Percentiles rank a stretch among this genome's conserved stretches.
phyloP scores from a whole-genome alignment of 768 basidiomycete species.

The Cyclocybe cylindracea region DNA sequence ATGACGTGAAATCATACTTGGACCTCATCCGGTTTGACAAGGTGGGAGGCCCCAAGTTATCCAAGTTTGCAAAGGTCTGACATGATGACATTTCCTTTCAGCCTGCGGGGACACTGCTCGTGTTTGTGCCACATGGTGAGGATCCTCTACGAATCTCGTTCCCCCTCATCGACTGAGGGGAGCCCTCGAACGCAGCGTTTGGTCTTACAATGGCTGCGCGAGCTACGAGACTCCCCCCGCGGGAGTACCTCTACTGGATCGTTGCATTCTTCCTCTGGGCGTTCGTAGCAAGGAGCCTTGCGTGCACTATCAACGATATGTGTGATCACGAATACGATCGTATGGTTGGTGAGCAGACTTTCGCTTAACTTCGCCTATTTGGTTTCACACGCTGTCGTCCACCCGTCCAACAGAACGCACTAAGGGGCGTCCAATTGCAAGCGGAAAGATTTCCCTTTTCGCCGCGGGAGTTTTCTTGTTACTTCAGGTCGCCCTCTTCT shows the following conservation, averaged over 20 bases:
- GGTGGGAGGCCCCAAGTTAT: too few relatives aligned
- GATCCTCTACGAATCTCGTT: too few relatives aligned
- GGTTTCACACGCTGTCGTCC: neutral
- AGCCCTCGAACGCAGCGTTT: neutral
- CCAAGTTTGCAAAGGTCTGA: too few relatives aligned
- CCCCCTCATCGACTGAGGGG: too few relatives aligned
- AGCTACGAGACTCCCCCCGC: neutral
- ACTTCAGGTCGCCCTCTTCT: neutral
- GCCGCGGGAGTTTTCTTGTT: neutral
- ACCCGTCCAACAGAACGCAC: neutral
- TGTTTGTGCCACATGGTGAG: too few relatives aligned
- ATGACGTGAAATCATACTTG: too few relatives aligned
- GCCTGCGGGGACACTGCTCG: too few relatives aligned
- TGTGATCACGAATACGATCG: neutral
- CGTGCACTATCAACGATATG: slow-evolving; percentile 2
- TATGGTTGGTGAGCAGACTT: neutral
- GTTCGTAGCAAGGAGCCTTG: neutral
- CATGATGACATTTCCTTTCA: too few relatives aligned
- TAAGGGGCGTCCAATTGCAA: neutral
- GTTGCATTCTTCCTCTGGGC: neutral
- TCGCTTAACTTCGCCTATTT: neutral
- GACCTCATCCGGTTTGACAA: too few relatives aligned
- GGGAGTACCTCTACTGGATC: neutral
- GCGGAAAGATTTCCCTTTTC: neutral
- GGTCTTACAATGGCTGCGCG: slow-evolving; percentile 4